Base-by-base conservation (phyloP, 1,284 basidiomycete species). In the Pseudozyma sp. region DNA sequence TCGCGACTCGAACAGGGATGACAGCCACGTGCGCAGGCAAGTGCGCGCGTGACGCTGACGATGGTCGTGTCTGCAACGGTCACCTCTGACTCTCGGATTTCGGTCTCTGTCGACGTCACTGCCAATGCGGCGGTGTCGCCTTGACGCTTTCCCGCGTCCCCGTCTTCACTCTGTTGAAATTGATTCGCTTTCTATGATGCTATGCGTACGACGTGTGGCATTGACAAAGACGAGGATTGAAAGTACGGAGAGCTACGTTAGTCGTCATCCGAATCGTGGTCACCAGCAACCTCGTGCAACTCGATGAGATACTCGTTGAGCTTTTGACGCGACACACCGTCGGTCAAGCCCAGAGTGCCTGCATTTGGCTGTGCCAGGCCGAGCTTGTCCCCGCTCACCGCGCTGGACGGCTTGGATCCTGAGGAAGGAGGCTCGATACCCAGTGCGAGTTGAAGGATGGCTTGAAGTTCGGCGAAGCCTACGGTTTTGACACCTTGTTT, bases 221-320 rank as follows among this genome's bases (percentile, higher is more conserved):
- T 37, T 37, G 35, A 10, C 14, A 9, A 37, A 37, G 9, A 37
- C 5, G 35, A 10, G 35, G 1, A 37, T 37, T 37, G 30, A 16
- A 33, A 40, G 24, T 24, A 24, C 24, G 5, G 19, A 7, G 33
- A n/a, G 8, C 30, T 31, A 44, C 40, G 54, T 40, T 29, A 39
- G 39, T 73, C 65, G 52, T 69, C 71, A 19, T 52, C 52, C 14
- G 42, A 56, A 16, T 68, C 53, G 29, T 60, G 35, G 5, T 55
- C 62, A 8, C 61, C 69, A 5, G 54, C 78, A 7, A 76, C 51
- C 53, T 79, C 67, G 68, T 81, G 80, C 19, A 81, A 53, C 49
- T 81, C 80, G 53, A 81, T 80, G 17, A 81, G 60, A 34, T 78
- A 79, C 37, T 81, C 80, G 64, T 80, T 79, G 57, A 78, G 65